phyloP scores from a whole-genome alignment of 169 alveolate genomes.

The Cryptosporidium baileyi region DNA sequence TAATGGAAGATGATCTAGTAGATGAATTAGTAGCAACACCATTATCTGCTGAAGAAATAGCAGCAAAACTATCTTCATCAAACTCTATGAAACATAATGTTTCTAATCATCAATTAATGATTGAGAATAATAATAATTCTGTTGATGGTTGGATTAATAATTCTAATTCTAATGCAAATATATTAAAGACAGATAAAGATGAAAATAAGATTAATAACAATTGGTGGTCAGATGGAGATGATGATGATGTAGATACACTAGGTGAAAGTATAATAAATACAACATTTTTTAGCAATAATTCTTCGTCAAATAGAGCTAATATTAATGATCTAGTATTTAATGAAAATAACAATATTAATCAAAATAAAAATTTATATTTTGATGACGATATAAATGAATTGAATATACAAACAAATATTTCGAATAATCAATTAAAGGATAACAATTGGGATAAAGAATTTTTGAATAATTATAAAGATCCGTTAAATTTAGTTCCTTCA shows the following conservation, averaged over 20 bases:
- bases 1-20: slow-evolving; percentile 61
- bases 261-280: not conserved
- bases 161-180: not conserved
- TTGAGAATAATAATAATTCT: not conserved
- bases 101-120: not conserved
- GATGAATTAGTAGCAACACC: slow-evolving; percentile 67
- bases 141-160: not conserved
- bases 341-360: not conserved
- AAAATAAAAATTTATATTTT: not conserved
- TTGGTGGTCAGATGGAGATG: slow-evolving; percentile 65
- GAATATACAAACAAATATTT: not conserved
- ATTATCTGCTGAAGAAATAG: slow-evolving; percentile 64
- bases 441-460: slow-evolving; percentile 33
- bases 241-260: slow-evolving; percentile 25
- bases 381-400: slow-evolving; percentile 16
- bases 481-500: no score
- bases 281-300: not conserved
- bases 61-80: slow-evolving; percentile 44
- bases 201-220: slow-evolving; percentile 37
- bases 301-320: not conserved
- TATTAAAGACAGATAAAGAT: not conserved
- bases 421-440: not conserved
- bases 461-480: no score
- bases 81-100: not conserved
- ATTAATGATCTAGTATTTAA: no score